A percentile compares a stretch with the other conserved stretches of the same genome.
These are phyloP conservation scores for Daldinia childiae DNA, from an alignment of 495 filamentous ascomycete genomes.

Conservation along the genomic window DNA sequence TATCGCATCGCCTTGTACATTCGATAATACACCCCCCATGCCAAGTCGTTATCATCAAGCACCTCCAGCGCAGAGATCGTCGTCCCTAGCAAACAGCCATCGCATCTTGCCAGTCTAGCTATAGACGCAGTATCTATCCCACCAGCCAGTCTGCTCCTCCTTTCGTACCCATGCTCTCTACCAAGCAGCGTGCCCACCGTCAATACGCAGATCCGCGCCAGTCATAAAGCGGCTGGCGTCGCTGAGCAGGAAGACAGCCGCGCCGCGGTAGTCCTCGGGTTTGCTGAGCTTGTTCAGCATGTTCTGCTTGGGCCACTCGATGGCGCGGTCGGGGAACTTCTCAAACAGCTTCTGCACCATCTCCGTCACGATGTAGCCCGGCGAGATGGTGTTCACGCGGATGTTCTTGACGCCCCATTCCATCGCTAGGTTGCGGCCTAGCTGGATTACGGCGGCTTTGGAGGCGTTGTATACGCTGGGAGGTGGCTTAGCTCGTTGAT, in stretches of 20 bases:
- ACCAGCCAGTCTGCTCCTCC: not conserved
- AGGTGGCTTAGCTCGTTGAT: conserved; percentile 64
- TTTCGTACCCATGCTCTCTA: conserved; percentile 47
- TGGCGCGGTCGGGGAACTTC: conserved; percentile 75
- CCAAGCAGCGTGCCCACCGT: conserved; percentile 85
- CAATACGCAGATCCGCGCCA: conserved; percentile 79
- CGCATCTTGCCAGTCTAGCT: conserved; percentile 6
- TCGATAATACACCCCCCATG: conserved; percentile 24
- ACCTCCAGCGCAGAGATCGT: not conserved
- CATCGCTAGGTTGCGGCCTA: conserved; percentile 82
- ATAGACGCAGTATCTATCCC: not conserved
- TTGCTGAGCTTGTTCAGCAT: conserved; percentile 85
- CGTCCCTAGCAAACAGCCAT: not conserved
- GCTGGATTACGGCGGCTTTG: conserved; percentile 87
- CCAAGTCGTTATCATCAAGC: conserved; percentile 8
- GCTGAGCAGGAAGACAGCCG: conserved; percentile 84
- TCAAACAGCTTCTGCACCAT: conserved; percentile 87
- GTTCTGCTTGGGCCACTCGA: conserved; percentile 85
- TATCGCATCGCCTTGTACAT: conserved; percentile 20
- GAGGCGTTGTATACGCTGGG: conserved; percentile 90
- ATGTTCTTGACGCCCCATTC: conserved; percentile 91
- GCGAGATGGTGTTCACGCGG: conserved; percentile 93
- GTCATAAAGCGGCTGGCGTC: conserved; percentile 92
- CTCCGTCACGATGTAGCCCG: conserved; percentile 92
- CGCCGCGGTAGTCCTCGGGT: conserved; percentile 83